Base-by-base conservation (phyloP, 1,139 yeast genomes). In the Kodamaea suecica region DNA sequence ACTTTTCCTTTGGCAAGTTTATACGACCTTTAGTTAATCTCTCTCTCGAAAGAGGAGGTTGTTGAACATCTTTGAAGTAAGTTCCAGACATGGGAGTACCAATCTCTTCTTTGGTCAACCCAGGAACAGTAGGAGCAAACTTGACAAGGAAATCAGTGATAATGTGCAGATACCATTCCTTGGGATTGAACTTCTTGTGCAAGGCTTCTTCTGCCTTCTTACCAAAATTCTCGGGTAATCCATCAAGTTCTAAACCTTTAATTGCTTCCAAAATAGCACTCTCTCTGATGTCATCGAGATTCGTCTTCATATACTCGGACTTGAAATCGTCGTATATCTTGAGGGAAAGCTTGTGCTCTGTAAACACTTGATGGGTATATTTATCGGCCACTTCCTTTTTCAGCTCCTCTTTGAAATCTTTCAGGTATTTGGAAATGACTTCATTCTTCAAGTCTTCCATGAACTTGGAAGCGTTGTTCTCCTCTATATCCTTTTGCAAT, bases 281-380 rank as follows among this genome's bases (percentile, higher is more conserved):
- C 11, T 50, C 39, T 30, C 50, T 42, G 21, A 64, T 35, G 1
- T 39, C 40, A 4, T 42, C 37, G 16, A 38, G 34, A 39, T 61
- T 44, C 5, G 41, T 34, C 25, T 39, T 38, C 17, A 53, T 39
- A 42, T 49, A 63, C 6, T 53, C 45, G 5, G 43, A 41, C 33
- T 50, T 49, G 40, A 60, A 42, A 21, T 51, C 50, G 19, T 52
- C 51, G 38, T 55, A 50, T 12, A 59, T 34, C 6, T 43, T 40
- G 37, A 41, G 52, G 7, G 56, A 45, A 7, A 57, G 37, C 17
- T 42, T 38, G 31, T 48, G 47, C 30, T 51, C 47, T 19, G 44
- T 42, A 28, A 41, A 55, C 28, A 49, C 42, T 11, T 53, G 48
- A 27, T 42, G 24, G 17, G 66, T 57, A 41, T 47, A 49, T 30